These are phyloP conservation scores for Oenanthe javanica DNA, from an alignment of 140 eudicot species.

Conservation along the genomic window DNA sequence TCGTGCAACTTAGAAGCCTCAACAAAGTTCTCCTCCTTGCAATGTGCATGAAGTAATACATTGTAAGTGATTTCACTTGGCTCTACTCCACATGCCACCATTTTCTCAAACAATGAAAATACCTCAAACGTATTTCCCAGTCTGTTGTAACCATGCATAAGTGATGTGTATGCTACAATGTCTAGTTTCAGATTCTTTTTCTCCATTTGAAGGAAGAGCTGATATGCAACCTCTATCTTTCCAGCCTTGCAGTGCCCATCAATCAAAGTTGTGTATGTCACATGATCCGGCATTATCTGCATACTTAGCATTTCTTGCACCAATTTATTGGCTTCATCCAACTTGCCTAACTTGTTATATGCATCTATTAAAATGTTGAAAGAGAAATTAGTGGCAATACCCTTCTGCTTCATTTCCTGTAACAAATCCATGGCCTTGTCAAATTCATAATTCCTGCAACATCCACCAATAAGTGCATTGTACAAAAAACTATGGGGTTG, in stretches of 20 bases:
- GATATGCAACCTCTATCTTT: constrained; percentile 34
- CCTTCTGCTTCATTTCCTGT: constrained; percentile 38
- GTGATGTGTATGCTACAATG: constrained; percentile 48
- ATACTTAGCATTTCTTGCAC: constrained; percentile 18
- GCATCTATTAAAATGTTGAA: constrained; percentile 50
- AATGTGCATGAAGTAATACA: constrained; percentile 21
- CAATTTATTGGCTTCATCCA: constrained; percentile 29
- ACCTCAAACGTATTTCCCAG: constrained; percentile 33
- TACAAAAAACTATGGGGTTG: constrained; percentile 47
- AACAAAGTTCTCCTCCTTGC: constrained; percentile 19
- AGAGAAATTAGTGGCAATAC: constrained; percentile 37
- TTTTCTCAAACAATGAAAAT: constrained; percentile 36
- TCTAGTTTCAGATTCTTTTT: constrained; percentile 34
- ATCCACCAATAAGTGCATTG: constrained; percentile 50
- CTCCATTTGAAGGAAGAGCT: constrained; percentile 45
- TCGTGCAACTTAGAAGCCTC: constrained; percentile 24
- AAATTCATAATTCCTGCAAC: constrained; percentile 43
- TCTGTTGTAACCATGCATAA: constrained; percentile 45
- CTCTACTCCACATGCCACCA: constrained; percentile 34
- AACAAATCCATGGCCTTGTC: constrained; percentile 47
- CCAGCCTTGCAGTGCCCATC: constrained; percentile 19
- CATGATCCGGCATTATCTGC: constrained; percentile 12
- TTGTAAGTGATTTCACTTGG: constrained; percentile 36
- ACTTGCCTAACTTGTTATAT: constrained; percentile 43
- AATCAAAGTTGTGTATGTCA: constrained; percentile 21